These are phyloP conservation scores for Cornus controversa DNA, from an alignment of 148 eudicot genomes.

Conservation along the genomic window DNA sequence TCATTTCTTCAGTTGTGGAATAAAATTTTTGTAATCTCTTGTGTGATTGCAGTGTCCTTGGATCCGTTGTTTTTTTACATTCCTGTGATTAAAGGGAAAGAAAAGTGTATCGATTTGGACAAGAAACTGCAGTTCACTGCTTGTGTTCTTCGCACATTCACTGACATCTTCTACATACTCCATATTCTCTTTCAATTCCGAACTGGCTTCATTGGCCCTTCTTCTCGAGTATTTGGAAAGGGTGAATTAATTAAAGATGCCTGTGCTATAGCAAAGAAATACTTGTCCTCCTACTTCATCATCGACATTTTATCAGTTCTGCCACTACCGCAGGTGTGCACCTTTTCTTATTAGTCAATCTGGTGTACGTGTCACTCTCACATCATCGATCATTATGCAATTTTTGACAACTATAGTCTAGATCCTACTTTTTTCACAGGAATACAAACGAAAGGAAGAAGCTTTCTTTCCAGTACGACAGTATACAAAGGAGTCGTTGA, in stretches of 20 bases:
- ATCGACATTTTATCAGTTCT: conserved; percentile 62
- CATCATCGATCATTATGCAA: not conserved
- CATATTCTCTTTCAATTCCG: conserved; percentile 59
- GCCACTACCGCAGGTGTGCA: conserved; percentile 66
- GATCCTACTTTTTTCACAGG: not conserved
- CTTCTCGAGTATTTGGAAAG: conserved; percentile 60
- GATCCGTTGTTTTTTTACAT: conserved; percentile 73
- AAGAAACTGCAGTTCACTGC: conserved; percentile 37
- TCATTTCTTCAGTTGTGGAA: conserved; percentile 61
- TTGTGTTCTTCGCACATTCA: conserved; percentile 54
- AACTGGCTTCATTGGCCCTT: conserved; percentile 57
- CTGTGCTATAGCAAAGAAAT: conserved; percentile 42
- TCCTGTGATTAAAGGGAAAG: conserved; percentile 38
- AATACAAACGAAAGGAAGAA: not conserved
- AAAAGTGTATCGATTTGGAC: conserved; percentile 46
- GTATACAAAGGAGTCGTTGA: conserved; percentile 55
- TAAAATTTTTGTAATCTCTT: conserved; percentile 52
- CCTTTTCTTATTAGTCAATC: not conserved
- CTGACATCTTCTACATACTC: conserved; percentile 45
- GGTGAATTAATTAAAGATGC: conserved; percentile 53
- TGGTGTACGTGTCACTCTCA: not conserved
- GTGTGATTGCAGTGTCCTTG: conserved; percentile 57
- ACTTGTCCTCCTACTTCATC: conserved; percentile 45
- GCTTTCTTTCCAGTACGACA: not conserved
- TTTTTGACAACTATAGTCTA: not conserved